These are phyloP conservation scores for Colletotrichum musicola DNA, from an alignment of 2,329 filamentous ascomycete genomes.

Conservation along the genomic window DNA sequence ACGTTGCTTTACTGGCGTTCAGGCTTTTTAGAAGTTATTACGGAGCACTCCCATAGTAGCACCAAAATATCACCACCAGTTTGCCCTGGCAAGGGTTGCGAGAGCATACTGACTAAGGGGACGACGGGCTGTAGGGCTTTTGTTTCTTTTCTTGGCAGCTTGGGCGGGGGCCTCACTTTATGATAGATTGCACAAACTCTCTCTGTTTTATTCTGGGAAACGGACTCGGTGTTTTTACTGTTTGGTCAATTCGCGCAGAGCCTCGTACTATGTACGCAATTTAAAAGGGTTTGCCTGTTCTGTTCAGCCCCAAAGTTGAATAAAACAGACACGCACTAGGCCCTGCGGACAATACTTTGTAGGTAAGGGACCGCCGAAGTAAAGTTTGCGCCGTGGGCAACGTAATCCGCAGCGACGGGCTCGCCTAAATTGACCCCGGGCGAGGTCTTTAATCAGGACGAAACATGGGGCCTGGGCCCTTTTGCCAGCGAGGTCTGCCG, in stretches of 20 bases:
- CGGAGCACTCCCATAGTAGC: too few species aligned
- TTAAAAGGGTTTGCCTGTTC: background rate
- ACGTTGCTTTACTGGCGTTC: slow-evolving; percentile 2
- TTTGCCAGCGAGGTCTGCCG: too few species aligned
- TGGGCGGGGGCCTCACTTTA: background rate
- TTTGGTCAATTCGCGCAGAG: too few species aligned
- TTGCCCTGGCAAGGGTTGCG: background rate
- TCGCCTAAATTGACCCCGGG: slow-evolving; percentile 21
- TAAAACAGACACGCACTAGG: too few species aligned
- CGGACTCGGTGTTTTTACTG: background rate
- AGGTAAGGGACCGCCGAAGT: background rate
- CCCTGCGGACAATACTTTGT: too few species aligned
- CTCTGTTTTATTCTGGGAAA: slow-evolving; percentile 24
- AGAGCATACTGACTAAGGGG: slow-evolving; percentile 8
- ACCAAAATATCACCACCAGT: slow-evolving; percentile 17
- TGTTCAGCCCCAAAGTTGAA: background rate
- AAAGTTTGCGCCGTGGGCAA: slow-evolving; percentile 19
- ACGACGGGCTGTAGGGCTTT: slow-evolving; percentile 12
- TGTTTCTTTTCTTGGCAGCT: slow-evolving; percentile 10
- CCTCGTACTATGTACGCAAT: too few species aligned
- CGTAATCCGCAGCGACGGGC: slow-evolving; percentile 12
- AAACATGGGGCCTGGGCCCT: slow-evolving; percentile 23
- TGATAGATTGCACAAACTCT: background rate
- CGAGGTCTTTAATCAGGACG: slow-evolving; percentile 15
- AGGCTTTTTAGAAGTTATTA: too few species aligned